Base-by-base conservation (phyloP, 345 rosid genomes). In the Salix udensis region DNA sequence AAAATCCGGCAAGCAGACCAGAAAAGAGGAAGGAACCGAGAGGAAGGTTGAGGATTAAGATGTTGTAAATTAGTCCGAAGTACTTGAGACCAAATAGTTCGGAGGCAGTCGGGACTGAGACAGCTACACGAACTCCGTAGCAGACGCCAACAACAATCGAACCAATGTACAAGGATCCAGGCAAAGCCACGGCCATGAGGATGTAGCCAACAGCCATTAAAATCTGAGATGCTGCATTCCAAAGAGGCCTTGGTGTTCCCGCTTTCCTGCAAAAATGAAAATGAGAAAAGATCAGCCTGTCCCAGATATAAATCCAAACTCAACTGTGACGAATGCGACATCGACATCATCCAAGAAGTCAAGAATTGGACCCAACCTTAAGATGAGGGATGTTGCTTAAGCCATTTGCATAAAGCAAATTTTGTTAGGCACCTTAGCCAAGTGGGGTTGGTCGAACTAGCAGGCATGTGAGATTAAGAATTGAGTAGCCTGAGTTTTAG, bases 11-110 rank as follows among this genome's bases (percentile, higher is more conserved):
- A 2, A 93, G 96, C 42, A 96, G 82, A 73, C 99, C 97, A 0
- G 98, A 96, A 78, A 96, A 96, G 76, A 91, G 96, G 81, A 93
- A 89, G 62, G 98, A 96, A 24, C 99, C 99, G 0, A 96, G 91
- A 7, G 98, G 98, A 19, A 95, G 91, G 83, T 93, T 95, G 84
- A 95, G 98, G 74, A 93, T 87, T 67, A 95, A 76, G 50, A 93
- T 80, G 85, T 96, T 96, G 88, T 95, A 93, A 71, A 93, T 79
- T 23, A 96, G 89, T 42, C 99, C 98, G 1, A 91, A 95, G 78
- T 88, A 87, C 78, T 91, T 95, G 42, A 95, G 96, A 62, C 99
- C 99, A 48, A 95, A 95, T 48, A 95, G 94, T 82, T 95, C 99
- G 0, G 98, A 95, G 34, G 99, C 97, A 2, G 92, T 83, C 0